These are phyloP conservation scores for Moricandia moricandioides DNA, from an alignment of 345 rosid genomes.

Conservation along the genomic window DNA sequence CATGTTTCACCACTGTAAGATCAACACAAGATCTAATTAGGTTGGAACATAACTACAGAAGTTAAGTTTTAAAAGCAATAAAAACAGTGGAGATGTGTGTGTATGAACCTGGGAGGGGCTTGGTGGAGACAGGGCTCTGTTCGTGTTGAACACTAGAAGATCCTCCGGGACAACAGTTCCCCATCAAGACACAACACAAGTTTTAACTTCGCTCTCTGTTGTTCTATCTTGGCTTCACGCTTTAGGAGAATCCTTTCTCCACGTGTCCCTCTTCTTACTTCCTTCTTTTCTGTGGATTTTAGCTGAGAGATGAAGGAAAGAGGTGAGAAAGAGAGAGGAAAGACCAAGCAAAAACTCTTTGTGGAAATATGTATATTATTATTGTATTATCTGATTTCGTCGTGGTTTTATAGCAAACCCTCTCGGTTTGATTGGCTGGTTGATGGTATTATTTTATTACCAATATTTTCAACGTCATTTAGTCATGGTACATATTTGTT, in stretches of 20 bases:
- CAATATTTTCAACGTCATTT: background rate
- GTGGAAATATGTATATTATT: background rate
- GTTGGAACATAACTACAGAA: background rate
- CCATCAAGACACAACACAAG: conserved; percentile 25
- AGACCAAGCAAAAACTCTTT: background rate
- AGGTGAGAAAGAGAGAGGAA: conserved; percentile 25
- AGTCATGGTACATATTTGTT: background rate
- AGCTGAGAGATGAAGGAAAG: conserved; percentile 16
- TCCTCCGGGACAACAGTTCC: conserved; percentile 32
- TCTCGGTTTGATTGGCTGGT: background rate
- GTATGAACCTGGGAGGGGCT: conserved; percentile 28
- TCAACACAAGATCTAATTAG: background rate
- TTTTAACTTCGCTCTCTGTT: conserved; percentile 7
- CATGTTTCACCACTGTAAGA: conserved; percentile 1
- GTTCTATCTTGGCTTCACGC: background rate
- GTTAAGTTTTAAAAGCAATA: background rate
- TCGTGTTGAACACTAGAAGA: conserved; percentile 33
- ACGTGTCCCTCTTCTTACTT: background rate
- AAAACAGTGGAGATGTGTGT: conserved; percentile 13
- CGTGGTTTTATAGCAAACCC: background rate
- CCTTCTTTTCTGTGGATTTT: background rate
- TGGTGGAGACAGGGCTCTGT: conserved; percentile 28
- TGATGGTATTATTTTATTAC: background rate
- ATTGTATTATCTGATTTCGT: background rate
- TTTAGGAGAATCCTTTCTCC: background rate